A percentile compares a stretch with the other conserved stretches of the same genome.
phyloP scores from a whole-genome alignment of 129 eudicot species.

The Mikania micrantha region DNA sequence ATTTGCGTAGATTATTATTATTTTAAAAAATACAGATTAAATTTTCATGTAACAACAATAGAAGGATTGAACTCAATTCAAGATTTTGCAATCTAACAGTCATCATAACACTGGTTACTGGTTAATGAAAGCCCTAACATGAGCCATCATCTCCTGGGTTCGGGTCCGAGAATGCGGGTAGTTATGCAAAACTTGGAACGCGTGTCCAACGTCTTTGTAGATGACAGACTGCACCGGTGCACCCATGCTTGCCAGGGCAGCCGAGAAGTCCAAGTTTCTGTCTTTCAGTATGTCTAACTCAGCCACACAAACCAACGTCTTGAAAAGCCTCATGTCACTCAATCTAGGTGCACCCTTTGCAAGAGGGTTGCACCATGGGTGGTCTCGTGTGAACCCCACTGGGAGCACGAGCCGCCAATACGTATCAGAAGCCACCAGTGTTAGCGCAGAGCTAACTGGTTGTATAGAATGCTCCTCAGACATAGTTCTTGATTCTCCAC shows the following conservation, averaged over 20 bases:
- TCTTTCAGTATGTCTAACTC: constrained; percentile 58
- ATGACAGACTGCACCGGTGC: constrained; percentile 33
- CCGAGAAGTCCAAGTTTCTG: constrained; percentile 39
- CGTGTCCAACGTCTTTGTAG: constrained; percentile 58
- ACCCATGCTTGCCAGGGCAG: constrained; percentile 26
- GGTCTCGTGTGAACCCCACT: constrained; percentile 40
- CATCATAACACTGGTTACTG: constrained; percentile 2
- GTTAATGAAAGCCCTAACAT: constrained; percentile 37
- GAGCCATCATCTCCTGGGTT: constrained; percentile 42
- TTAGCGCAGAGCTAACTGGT: constrained; percentile 34
- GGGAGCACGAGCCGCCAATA: constrained; percentile 60
- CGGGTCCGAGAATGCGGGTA: constrained; percentile 39
- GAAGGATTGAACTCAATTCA: too few species aligned
- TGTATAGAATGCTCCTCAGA: constrained; percentile 39
- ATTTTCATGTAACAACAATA: constrained; percentile 1
- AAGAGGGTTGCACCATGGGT: constrained; percentile 60
- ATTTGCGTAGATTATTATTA: too few species aligned
- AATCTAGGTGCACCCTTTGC: constrained; percentile 24
- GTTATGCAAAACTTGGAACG: constrained; percentile 50
- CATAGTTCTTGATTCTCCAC: constrained; percentile 45
- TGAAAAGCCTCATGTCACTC: constrained; percentile 18
- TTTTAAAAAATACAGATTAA: not conserved
- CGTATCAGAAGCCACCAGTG: constrained; percentile 42
- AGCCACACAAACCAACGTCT: constrained; percentile 43
- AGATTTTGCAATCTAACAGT: too few species aligned